Conservation (phyloP, 768 basidiomycete genomes). For the Trametes sanguinea region DNA sequence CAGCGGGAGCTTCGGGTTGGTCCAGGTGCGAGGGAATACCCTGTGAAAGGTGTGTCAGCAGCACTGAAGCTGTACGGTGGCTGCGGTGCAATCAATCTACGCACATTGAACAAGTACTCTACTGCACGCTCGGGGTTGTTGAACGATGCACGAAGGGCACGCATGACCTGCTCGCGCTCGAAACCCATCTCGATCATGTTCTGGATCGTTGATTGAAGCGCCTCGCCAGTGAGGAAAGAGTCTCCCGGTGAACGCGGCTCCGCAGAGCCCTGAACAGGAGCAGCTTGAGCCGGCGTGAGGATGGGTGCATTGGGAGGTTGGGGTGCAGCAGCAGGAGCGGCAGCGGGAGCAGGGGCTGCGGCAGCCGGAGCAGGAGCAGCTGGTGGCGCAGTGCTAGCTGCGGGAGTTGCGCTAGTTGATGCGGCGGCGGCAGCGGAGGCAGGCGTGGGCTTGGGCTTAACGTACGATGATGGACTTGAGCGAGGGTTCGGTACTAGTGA, state of each 20-base stretch:
- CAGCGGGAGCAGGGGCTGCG: conserved; percentile 36
- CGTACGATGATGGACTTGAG: neutral
- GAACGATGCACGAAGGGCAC: conserved; percentile 88
- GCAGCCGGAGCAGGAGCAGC: conserved; percentile 37
- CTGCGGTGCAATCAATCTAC: conserved; percentile 29
- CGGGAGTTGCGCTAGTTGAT: conserved; percentile 34
- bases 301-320: conserved; percentile 39
- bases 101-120: conserved; percentile 94
- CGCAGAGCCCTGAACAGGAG: conserved; percentile 35
- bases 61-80: neutral
- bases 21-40: conserved; percentile 78
- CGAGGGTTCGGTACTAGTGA: conserved; percentile 7
- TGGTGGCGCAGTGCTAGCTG: conserved; percentile 34
- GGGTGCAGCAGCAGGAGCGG: conserved; percentile 39
- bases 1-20: conserved; percentile 45
- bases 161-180: conserved; percentile 76
- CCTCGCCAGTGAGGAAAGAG: conserved; percentile 76
- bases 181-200: conserved; percentile 97
- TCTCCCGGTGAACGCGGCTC: conserved; percentile 44
- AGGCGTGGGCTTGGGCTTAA: conserved; percentile 59
- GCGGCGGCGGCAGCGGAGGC: conserved; percentile 33
- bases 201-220: conserved; percentile 72
- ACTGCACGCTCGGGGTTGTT: conserved; percentile 98
- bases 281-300: conserved; percentile 35
- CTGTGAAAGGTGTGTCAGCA: conserved; percentile 40